phyloP scores from a whole-genome alignment of 345 rosid species.

The Reutealis trisperma region DNA sequence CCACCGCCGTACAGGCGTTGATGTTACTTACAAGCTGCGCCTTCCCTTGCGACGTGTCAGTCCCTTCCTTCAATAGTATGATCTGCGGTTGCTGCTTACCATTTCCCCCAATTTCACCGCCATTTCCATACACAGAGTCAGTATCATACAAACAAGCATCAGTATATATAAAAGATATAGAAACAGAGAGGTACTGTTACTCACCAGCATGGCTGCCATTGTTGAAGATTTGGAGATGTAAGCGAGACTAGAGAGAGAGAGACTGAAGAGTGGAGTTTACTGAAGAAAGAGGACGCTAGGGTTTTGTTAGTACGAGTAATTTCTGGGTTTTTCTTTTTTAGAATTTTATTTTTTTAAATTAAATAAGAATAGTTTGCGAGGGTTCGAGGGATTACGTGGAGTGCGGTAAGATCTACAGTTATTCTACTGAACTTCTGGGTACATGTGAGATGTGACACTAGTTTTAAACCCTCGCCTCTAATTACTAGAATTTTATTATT shows the following conservation, averaged over 20 bases:
- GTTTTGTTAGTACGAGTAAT: background rate
- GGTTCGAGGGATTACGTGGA: too few species aligned
- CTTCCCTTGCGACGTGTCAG: conserved; percentile 96
- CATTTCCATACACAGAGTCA: background rate
- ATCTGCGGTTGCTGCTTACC: conserved; percentile 94
- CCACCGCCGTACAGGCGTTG: conserved; percentile 91
- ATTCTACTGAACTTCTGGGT: too few species aligned
- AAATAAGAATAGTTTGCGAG: too few species aligned
- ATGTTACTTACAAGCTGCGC: conserved; percentile 95
- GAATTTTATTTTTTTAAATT: too few species aligned
- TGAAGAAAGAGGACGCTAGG: background rate
- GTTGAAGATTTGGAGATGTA: conserved; percentile 7
- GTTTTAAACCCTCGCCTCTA: too few species aligned
- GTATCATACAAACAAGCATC: background rate
- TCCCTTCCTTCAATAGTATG: conserved; percentile 96
- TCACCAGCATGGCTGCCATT: conserved; percentile 44
- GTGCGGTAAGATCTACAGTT: too few species aligned
- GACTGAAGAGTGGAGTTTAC: background rate
- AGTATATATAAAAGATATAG: background rate
- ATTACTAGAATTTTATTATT: too few species aligned
- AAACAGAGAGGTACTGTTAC: background rate
- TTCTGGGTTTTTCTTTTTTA: background rate
- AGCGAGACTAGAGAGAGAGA: background rate
- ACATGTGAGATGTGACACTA: too few species aligned
- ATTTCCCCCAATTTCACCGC: background rate